Base-by-base conservation (phyloP, 371 early-diverging fungal genomes). In the Mucor saturninus region DNA sequence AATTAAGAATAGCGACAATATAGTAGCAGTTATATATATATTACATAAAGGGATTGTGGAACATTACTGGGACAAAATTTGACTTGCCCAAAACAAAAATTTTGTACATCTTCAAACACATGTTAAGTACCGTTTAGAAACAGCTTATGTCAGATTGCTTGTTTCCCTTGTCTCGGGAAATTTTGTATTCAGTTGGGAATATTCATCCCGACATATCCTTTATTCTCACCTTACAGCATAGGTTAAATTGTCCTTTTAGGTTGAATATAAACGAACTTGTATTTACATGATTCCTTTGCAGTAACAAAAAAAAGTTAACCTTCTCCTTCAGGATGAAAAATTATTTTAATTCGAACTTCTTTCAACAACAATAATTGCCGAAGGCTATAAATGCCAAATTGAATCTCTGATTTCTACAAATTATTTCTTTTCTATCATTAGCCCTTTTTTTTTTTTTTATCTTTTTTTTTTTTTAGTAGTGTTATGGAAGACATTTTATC, bases 401-500 rank as follows among this genome's bases (percentile, higher is more conserved):
- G 4, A 31, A 30, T 56, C 30, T 11, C 40, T 6, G 3, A 46
- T 50, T 39, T 50, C 39, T 28, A 39, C 49, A 38, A 6, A 2
- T 59, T 59, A 26, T 49, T 50, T 59, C 32, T 29, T 37, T 21
- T 38, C n/a, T 49, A 37, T 14, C n/a, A 42, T 42, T 13, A 42
- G 5, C 6, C 51, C 29, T 32, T 11, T 31, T 7, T 21, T 10
- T 9, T 43, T 59, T 59, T 29, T 29, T 49, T 11, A 49, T 49
- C 49, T 50, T 37, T 39, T 50, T 2, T 49, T 11, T 5, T 26
- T 37, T 37, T 31, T 29, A 50, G 48, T 37, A 35, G 53, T 59
- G 54, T 35, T 35, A 35, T 35, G 35, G 46, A 40, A 54, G 65
- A 64, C 48, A 59, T 53, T 43, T 29, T 54, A 54, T 54, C 59